Percentiles rank a stretch among this genome's conserved stretches.
phyloP scores from a whole-genome alignment of 2,329 filamentous ascomycete genomes.

The Aspergillus fumigatus region DNA sequence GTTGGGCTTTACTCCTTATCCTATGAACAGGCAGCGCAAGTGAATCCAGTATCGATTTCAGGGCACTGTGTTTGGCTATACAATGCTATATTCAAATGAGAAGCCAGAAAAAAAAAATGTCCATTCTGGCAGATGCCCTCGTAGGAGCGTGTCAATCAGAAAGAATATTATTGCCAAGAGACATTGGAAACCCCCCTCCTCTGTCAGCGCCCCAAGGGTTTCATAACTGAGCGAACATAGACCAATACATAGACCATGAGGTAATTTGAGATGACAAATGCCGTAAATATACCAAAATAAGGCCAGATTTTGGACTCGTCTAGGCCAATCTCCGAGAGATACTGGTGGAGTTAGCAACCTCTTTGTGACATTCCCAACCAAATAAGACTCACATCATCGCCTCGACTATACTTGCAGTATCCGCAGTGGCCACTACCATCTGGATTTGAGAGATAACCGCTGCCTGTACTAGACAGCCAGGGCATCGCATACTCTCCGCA shows the following conservation, averaged over 20 bases:
- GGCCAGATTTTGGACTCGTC: slow-evolving; percentile 32
- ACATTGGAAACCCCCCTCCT: not conserved
- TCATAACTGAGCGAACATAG: slow-evolving; percentile 30
- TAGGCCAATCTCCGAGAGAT: slow-evolving; percentile 26
- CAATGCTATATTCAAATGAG: too few relatives aligned
- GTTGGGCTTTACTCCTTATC: too few relatives aligned
- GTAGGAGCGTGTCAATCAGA: too few relatives aligned
- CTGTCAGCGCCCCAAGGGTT: slow-evolving; percentile 21
- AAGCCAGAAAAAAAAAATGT: too few relatives aligned
- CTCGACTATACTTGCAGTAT: slow-evolving; percentile 68
- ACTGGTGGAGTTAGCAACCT: slow-evolving; percentile 17
- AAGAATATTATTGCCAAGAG: too few relatives aligned
- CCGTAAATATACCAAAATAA: slow-evolving; percentile 32
- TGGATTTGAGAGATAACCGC: slow-evolving; percentile 64
- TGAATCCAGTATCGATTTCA: too few relatives aligned
- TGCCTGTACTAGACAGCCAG: slow-evolving; percentile 62
- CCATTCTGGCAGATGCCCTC: too few relatives aligned
- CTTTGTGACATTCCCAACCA: not conserved
- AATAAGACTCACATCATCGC: slow-evolving; percentile 28
- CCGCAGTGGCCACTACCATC: slow-evolving; percentile 62
- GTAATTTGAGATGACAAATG: slow-evolving; percentile 31
- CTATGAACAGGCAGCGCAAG: too few relatives aligned
- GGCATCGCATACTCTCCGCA: slow-evolving; percentile 69
- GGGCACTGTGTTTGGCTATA: too few relatives aligned
- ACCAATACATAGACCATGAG: slow-evolving; percentile 32